Evolutionary conservation across 75 land plant species (phyloP), one percentile per base, ranked within the genome.

Genomic region (Cunninghamia lanceolata): DNA sequence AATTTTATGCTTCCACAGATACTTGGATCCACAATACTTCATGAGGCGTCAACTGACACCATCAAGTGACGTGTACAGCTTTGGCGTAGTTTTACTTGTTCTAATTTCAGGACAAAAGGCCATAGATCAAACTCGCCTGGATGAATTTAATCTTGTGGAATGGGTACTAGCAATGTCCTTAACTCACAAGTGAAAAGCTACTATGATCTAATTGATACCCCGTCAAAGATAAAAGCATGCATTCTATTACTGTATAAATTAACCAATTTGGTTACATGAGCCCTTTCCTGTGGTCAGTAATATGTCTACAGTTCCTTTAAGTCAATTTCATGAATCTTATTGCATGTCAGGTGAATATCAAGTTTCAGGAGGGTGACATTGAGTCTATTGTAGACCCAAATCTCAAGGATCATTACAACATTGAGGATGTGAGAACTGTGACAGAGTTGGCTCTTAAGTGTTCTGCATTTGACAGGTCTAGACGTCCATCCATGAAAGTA

Each of bases 401-500:
- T 32, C 76, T 89, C 19, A 68, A 86, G 5, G 73, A 66, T 7
- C 74, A 90, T 9, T 88, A 35, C 50, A 87, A 90, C 15, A 28
- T 32, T 17, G 90, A 88, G 54, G 85, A 53, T 28, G 86, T 53
- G 39, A 56, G 36, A 74, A 63, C 32, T n/a, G 36, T 90, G 52
- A 76, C 77, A 21, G 50, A 80, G 46, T 43, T 90, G 38, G 91
- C 90, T 47, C 71, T 90, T 9, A 68, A 70, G 28, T 90, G 91
- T 54, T 56, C 90, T n/a, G 56, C 71, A 35, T 90, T 80, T 74
- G 90, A 88, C 13, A 89, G 73, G 77, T n/a, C 14, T 21, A 75
- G 86, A 36, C 87, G 90, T 16, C 91, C 91, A 47, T 32, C 90
- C 25, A 90, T 90, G 84, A 86, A 88, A 90, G 91, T 90, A 36